Evolutionary conservation across 1,284 basidiomycete species (phyloP).

Genomic region (Ustilago cynodontis): DNA sequence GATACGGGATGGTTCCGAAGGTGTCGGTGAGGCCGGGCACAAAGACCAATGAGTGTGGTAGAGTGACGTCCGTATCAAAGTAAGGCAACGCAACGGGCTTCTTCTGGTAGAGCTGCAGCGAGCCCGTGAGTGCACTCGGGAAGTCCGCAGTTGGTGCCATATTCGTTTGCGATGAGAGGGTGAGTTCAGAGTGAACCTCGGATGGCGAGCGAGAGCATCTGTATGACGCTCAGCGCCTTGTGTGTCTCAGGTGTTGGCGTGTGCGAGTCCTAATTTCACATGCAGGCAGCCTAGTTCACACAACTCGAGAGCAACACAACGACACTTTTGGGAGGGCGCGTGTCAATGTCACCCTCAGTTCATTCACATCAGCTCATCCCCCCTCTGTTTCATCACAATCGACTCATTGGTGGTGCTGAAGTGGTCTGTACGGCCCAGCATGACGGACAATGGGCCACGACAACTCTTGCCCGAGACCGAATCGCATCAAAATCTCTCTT

Average conservation of each 20-base stretch:
- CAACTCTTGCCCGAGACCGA: slow-evolving; percentile 43
- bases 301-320: slow-evolving; percentile 10
- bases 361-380: background rate
- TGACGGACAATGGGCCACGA: slow-evolving; percentile 40
- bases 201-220: too few species aligned
- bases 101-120: slow-evolving; percentile 49
- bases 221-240: slow-evolving; percentile 1
- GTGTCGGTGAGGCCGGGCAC: slow-evolving; percentile 63
- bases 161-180: background rate
- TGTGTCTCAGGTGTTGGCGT: background rate
- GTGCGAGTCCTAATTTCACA: slow-evolving; percentile 10
- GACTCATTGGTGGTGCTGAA: background rate
- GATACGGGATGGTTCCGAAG: slow-evolving; percentile 59
- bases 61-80: slow-evolving; percentile 50
- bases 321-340: slow-evolving; percentile 1
- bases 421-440: slow-evolving; percentile 5
- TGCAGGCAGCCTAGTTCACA: background rate
- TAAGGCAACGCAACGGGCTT: slow-evolving; percentile 53
- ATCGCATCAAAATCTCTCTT: slow-evolving; percentile 47
- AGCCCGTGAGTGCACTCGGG: slow-evolving; percentile 27
- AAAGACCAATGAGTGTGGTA: slow-evolving; percentile 58
- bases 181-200: background rate
- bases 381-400: background rate
- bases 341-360: background rate
- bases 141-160: slow-evolving; percentile 4